A percentile compares a stretch with the other conserved stretches of the same genome.
Evolutionary conservation across 306 rosid species (phyloP).

Genomic region (Heteromeles arbutifolia): DNA sequence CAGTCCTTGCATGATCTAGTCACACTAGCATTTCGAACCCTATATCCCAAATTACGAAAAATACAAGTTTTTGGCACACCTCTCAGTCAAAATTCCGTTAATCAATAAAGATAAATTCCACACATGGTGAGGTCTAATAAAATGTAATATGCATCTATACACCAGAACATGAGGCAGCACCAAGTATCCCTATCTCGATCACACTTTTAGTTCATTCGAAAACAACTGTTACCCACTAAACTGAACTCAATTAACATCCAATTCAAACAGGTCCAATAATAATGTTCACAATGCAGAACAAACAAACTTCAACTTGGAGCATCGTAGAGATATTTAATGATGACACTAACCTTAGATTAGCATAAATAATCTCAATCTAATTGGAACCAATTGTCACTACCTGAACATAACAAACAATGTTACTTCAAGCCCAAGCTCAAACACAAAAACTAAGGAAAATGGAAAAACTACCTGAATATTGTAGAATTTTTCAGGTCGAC

Average conservation of each 20-base stretch:
- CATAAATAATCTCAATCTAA: not conserved
- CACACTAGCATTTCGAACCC: not conserved
- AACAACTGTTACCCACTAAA: not conserved
- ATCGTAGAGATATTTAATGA: not conserved
- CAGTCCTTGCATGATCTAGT: not conserved
- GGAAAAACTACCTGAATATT: constrained; percentile 50
- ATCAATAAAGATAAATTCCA: not conserved
- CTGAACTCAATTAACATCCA: not conserved
- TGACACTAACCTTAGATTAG: not conserved
- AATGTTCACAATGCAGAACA: not conserved
- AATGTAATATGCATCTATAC: not conserved
- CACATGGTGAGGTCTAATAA: not conserved
- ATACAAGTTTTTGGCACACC: too few species aligned
- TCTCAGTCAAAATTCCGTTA: not conserved
- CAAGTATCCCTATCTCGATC: not conserved
- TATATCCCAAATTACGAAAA: not conserved
- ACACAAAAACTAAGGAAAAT: not conserved
- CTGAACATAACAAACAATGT: not conserved
- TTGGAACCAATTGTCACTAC: not conserved
- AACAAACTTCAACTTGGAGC: not conserved
- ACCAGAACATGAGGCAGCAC: not conserved
- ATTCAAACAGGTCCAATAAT: not conserved
- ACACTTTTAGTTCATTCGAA: not conserved
- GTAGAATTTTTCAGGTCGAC: too few species aligned
- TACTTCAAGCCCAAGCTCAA: not conserved